Percentiles rank a stretch among this genome's conserved stretches.
Evolutionary conservation across 306 rosid genomes (phyloP).

Genomic region (Trifolium dubium): DNA sequence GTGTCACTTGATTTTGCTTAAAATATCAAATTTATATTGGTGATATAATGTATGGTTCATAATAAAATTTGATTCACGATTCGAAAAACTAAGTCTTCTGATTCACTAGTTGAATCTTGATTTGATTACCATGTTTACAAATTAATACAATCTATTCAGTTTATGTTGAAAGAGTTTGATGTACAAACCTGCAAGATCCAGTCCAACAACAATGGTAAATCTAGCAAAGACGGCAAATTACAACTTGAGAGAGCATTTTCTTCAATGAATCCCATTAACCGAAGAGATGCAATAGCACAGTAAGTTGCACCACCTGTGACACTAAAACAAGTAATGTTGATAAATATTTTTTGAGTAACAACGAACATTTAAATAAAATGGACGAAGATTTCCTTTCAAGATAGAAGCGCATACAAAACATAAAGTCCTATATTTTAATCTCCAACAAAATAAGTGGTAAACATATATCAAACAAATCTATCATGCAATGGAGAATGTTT

Average conservation of each 20-base stretch:
- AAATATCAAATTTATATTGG: background rate
- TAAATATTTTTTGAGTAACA: constrained; percentile 48
- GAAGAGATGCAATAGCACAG: constrained; percentile 89
- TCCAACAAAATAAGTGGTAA: constrained; percentile 26
- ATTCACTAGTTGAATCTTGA: background rate
- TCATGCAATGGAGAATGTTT: background rate
- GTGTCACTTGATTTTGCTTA: background rate
- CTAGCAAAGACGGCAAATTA: constrained; percentile 54
- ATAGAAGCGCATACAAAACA: background rate
- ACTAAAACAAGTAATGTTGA: constrained; percentile 59
- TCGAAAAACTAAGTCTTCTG: background rate
- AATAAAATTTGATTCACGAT: background rate
- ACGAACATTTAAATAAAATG: constrained; percentile 24
- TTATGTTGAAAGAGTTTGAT: constrained; percentile 16
- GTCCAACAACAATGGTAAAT: constrained; percentile 72
- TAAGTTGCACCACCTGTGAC: constrained; percentile 93
- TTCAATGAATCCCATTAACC: constrained; percentile 83
- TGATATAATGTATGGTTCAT: background rate
- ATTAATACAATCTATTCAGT: constrained; percentile 17
- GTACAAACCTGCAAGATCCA: constrained; percentile 86
- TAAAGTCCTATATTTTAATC: background rate
- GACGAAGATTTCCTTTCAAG: constrained; percentile 19
- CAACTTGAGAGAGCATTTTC: constrained; percentile 65
- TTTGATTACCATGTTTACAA: constrained; percentile 3
- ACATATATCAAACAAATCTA: constrained; percentile 26